phyloP scores from a whole-genome alignment of 768 basidiomycete species.

The Dentipellis sp. region DNA sequence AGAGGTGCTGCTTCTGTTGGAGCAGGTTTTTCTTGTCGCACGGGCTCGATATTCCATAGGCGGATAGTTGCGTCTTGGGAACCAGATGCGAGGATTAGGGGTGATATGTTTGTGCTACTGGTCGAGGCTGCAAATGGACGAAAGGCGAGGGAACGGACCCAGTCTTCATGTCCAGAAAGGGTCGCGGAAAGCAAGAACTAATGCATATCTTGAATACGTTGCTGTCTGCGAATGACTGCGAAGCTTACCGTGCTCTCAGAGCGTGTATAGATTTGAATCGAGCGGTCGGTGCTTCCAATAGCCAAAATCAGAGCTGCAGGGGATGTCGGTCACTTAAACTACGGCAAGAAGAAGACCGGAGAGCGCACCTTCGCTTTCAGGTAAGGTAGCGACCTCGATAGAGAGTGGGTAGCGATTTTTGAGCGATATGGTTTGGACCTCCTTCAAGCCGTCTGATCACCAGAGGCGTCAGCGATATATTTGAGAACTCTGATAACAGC shows the following conservation, averaged over 20 bases:
- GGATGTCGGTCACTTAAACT: background rate
- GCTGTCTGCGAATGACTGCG: slow-evolving; percentile 1
- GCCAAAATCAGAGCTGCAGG: slow-evolving; percentile 62
- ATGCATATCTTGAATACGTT: background rate
- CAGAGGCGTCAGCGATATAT: background rate
- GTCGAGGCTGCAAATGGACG: slow-evolving; percentile 26
- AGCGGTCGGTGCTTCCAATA: slow-evolving; percentile 72
- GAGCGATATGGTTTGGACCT: background rate
- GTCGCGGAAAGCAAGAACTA: slow-evolving; percentile 54
- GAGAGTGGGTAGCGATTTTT: background rate
- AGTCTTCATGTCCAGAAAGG: slow-evolving; percentile 88
- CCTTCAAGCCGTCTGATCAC: background rate
- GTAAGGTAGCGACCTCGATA: background rate
- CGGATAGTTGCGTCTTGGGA: slow-evolving; percentile 94
- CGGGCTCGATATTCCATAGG: slow-evolving; percentile 74
- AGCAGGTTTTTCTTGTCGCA: slow-evolving; percentile 22
- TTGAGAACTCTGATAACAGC: background rate
- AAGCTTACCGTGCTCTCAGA: slow-evolving; percentile 44
- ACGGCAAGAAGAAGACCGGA: background rate
- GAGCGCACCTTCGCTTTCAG: background rate
- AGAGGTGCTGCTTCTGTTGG: slow-evolving; percentile 17
- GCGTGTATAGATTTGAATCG: slow-evolving; percentile 69
- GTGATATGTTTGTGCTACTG: background rate
- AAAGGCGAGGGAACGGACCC: slow-evolving; percentile 82
- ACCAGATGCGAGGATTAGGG: slow-evolving; percentile 79